A percentile compares a stretch with the other conserved stretches of the same genome.
These are phyloP conservation scores for Annulohypoxylon moriforme DNA, from an alignment of 495 filamentous ascomycete genomes.

Conservation along the genomic window DNA sequence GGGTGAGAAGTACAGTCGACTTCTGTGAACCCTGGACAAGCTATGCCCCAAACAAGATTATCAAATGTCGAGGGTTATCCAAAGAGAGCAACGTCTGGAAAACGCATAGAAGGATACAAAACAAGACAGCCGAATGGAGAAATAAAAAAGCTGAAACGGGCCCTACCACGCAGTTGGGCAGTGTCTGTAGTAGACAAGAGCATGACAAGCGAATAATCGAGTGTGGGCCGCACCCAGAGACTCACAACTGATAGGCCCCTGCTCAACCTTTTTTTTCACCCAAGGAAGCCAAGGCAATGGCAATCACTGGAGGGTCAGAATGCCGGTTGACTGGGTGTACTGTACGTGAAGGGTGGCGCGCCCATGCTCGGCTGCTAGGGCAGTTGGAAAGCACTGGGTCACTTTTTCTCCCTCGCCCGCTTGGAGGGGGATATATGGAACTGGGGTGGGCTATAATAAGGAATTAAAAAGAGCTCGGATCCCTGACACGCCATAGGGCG, in stretches of 20 bases:
- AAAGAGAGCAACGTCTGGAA: conserved; percentile 55
- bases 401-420: conserved; percentile 48
- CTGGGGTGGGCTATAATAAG: conserved; percentile 59
- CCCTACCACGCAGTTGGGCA: conserved; percentile 60
- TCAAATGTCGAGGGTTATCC: conserved; percentile 44
- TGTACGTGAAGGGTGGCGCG: conserved; percentile 48
- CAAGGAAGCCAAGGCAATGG: conserved; percentile 48
- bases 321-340: conserved; percentile 48
- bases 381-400: conserved; percentile 47
- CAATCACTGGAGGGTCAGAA: conserved; percentile 51
- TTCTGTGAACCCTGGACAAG: conserved; percentile 48
- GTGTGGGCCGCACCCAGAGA: conserved; percentile 47
- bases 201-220: conserved; percentile 59
- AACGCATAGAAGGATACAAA: conserved; percentile 60
- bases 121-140: conserved; percentile 56
- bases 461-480: conserved; percentile 53
- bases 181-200: conserved; percentile 45
- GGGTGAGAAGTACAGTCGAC: conserved; percentile 46
- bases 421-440: conserved; percentile 56
- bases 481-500: conserved; percentile 58
- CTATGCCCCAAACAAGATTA: conserved; percentile 55
- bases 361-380: conserved; percentile 48
- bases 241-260: conserved; percentile 49
- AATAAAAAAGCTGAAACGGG: conserved; percentile 61
- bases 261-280: conserved; percentile 44